phyloP scores from a whole-genome alignment of 345 rosid species.

The Geranium rotundifolium region DNA sequence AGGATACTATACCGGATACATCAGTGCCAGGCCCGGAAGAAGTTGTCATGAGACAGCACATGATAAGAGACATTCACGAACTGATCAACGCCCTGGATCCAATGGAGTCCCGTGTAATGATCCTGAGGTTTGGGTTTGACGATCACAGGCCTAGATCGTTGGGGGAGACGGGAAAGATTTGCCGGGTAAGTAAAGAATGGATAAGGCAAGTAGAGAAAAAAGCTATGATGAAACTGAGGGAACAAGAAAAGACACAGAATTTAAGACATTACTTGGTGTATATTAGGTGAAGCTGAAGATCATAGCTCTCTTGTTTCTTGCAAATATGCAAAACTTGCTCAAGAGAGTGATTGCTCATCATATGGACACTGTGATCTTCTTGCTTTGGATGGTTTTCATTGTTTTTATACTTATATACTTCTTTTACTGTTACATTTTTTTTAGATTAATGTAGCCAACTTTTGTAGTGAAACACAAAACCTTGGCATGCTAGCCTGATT shows the following conservation, averaged over 20 bases:
- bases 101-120: slow-evolving; percentile 58
- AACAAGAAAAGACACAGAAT: slow-evolving; percentile 22
- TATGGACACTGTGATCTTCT: neutral
- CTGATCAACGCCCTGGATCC: slow-evolving; percentile 48
- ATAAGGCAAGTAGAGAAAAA: slow-evolving; percentile 58
- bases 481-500: too few relatives aligned
- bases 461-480: too few relatives aligned
- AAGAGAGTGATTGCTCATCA: too few relatives aligned
- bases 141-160: slow-evolving; percentile 52
- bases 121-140: slow-evolving; percentile 46
- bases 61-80: slow-evolving; percentile 34
- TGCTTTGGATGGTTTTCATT: neutral
- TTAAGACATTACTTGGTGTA: slow-evolving; percentile 35
- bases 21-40: slow-evolving; percentile 39
- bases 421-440: too few relatives aligned
- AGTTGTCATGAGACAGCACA: slow-evolving; percentile 42
- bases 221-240: slow-evolving; percentile 45
- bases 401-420: too few relatives aligned
- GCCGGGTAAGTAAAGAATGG: slow-evolving; percentile 79
- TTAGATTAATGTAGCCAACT: too few relatives aligned
- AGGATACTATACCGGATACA: slow-evolving; percentile 53
- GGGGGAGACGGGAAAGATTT: slow-evolving; percentile 58
- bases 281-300: neutral
- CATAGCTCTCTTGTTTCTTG: neutral
- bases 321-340: neutral